A percentile compares a stretch with the other conserved stretches of the same genome.
Evolutionary conservation across 2,329 filamentous ascomycete genomes (phyloP).

Genomic region (Botrytis hyacinthi): DNA sequence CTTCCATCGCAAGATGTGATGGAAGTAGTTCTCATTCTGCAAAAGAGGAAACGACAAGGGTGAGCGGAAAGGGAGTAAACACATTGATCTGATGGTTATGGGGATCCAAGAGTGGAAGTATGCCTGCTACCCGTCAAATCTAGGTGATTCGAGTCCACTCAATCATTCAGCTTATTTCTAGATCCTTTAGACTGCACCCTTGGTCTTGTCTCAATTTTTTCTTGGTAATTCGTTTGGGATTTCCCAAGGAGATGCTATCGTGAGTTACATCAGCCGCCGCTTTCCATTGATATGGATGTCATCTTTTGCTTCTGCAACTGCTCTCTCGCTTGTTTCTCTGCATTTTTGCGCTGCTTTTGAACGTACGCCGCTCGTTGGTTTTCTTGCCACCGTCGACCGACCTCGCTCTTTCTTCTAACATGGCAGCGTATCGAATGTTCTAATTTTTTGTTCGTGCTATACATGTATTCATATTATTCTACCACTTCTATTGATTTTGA

Average conservation of each 20-base stretch:
- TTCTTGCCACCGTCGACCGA: background rate
- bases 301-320: background rate
- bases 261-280: background rate
- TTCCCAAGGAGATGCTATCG: background rate
- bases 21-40: background rate
- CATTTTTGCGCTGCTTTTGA: background rate
- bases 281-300: background rate
- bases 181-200: background rate
- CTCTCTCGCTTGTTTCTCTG: background rate
- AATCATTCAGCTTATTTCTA: background rate
- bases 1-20: background rate
- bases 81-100: background rate
- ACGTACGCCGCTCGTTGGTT: background rate
- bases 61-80: background rate
- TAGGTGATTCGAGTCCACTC: background rate
- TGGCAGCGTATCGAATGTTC: background rate
- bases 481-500: background rate
- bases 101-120: background rate
- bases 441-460: background rate
- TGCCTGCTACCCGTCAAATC: too few species aligned
- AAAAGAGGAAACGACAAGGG: background rate
- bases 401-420: background rate
- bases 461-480: background rate
- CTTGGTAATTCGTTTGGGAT: background rate
- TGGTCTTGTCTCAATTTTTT: background rate